Base-by-base conservation (phyloP, 1,284 basidiomycete genomes). In the Pisolithus thermaeus region DNA sequence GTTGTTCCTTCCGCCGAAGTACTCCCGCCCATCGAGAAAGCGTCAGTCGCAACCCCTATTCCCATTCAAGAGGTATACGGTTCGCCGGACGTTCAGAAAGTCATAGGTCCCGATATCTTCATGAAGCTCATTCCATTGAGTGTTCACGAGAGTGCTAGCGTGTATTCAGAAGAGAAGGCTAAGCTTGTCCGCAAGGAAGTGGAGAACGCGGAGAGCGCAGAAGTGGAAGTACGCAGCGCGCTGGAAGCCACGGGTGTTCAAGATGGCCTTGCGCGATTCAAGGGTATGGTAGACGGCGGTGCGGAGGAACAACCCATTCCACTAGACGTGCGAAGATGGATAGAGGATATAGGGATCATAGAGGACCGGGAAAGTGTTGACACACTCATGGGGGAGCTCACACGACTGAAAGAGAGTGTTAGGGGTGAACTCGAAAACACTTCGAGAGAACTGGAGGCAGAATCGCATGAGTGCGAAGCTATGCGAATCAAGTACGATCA, bases 111-210 rank as follows among this genome's bases (percentile, higher is more conserved):
- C 4, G 96, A 98, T 68, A 79, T 98, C 53, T 98, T 99, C 69
- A 69, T 84, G 55, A 81, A 85, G 39, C 81, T 99, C 2, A 82
- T 99, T 22, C 96, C 97, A 7, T 75, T 99, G 32, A 91, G 90
- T 56, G 94, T 99, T 4, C 95, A 98, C 68, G 94, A 98, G 71
- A 91, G 89, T 58, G 95, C 97, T 6, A 92, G 87, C 52, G 84
- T 99, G 16, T 99, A 99, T 70, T 96, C 92, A 1, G 96, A 99
- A 68, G 97, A 99, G 73, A 98, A 99, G 72, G 97, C 96, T 14
- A 98, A 99, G 70, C 75, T 99, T 23, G 92, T 93, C 1, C 79
- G 97, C 37, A 83, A 77, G 2, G 95, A 98, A 66, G 87, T 90
- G 1, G 95, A 98, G 74, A 81, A 85, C 44, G 84, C 84, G 0